Evolutionary conservation across 2,329 filamentous ascomycete genomes (phyloP), one percentile per base, ranked within the genome.

Genomic region (Phoma sp.): DNA sequence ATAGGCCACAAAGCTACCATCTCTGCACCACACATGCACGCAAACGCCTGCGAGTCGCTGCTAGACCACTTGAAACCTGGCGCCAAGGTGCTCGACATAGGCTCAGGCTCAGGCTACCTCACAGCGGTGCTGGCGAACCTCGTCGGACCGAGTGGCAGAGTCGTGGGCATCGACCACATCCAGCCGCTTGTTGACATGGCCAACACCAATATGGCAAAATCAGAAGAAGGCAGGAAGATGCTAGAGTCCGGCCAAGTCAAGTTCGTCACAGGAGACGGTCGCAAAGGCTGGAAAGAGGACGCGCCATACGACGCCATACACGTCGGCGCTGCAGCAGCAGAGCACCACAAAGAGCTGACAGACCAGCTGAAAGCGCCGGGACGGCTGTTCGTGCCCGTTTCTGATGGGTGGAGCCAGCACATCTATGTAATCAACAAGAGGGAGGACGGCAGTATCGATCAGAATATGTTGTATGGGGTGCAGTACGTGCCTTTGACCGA

Each of bases 261-360:
- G 53, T 96, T 96, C 69, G 81, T 93, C 1, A 81, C 86, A 0
- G 92, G 87, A 0, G 93, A 97, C 77, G 80, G 80, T 12, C 65
- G 80, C 57, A 70, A 74, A 49, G 80, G 80, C 3, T 82, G 74
- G 73, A 53, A 45, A 25, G 77, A 80, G 12, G 81, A 77, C 58
- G 64, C 69, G 17, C 82, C 86, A 0, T 99, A 94, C 82, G 92
- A 98, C 81, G 93, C 90, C 2, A 98, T 99, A 56, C 95, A 98
- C 72, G 95, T 98, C 2, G 95, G 95, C 0, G 95, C 95, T 0
- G 90, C 92, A 7, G 94, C 94, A 0, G 83, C 78, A 22, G 84
- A 86, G 69, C 77, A 96, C 50, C 93, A 96, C 72, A 71, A 84
- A 17, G 83, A 85, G 55, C 76, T 98, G 62, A 77, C 96, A 40